These are phyloP conservation scores for Suillus spraguei DNA, from an alignment of 768 basidiomycete genomes.

Conservation along the genomic window DNA sequence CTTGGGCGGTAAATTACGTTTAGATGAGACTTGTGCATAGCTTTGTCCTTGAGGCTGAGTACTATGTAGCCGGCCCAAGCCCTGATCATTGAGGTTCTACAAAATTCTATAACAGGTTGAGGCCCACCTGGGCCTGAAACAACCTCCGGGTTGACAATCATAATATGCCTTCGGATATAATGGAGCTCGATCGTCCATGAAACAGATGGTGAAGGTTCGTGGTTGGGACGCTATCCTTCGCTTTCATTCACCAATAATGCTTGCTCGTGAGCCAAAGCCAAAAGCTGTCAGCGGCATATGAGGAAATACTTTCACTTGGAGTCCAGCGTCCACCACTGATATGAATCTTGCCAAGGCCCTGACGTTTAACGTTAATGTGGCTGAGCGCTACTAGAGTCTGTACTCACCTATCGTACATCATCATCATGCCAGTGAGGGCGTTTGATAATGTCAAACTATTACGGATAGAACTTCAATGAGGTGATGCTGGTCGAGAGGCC, in stretches of 20 bases:
- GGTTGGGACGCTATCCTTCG: background rate
- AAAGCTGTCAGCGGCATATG: background rate
- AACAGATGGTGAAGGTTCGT: background rate
- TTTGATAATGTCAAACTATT: background rate
- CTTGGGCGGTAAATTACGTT: background rate
- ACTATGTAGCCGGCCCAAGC: too few species aligned
- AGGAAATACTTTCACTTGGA: background rate
- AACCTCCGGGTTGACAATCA: background rate
- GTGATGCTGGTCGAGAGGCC: background rate
- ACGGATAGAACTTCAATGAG: background rate
- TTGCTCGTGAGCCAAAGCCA: background rate
- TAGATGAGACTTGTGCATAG: background rate
- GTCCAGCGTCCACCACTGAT: background rate
- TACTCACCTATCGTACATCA: background rate
- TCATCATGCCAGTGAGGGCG: background rate
- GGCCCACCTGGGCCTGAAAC: background rate
- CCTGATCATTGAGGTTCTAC: background rate
- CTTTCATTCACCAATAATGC: background rate
- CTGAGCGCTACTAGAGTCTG: background rate
- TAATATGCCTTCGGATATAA: background rate
- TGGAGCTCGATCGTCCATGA: background rate
- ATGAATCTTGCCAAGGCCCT: background rate
- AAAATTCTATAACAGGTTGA: background rate
- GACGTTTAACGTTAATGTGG: background rate
- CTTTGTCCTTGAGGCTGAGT: too few species aligned